Evolutionary conservation across 164 flowering plant species (phyloP), one percentile per base, ranked within the genome.

Genomic region (Berberis vulgaris): DNA sequence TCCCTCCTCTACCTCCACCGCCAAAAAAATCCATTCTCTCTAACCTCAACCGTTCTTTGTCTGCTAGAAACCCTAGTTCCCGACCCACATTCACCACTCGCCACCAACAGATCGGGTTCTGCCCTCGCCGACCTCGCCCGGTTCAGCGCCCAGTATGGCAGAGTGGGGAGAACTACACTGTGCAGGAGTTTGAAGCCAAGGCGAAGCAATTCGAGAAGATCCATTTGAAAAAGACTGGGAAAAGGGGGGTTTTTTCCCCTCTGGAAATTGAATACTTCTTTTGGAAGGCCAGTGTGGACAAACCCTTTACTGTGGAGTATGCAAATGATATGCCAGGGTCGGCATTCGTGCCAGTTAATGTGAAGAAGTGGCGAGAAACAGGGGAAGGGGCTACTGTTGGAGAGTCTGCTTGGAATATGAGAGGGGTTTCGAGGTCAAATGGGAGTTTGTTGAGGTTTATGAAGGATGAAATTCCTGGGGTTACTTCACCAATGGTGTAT

Each of bases 301-400:
- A 88, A 52, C 99, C 99, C 71, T 79, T 91, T 58, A 72, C 84
- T 5, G 97, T 95, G n/a, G 99, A 91, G 83, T 91, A 95, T 61
- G 99, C 97, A 0, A 95, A 95, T 71, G 99, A 95, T 75, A 86
- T 95, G 89, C 99, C 97, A 0, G 99, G 99, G 1, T 95, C 99
- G 6, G 97, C 92, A 4, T 95, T 95, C 67, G 75, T 56, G 58
- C 78, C 76, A 0, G 47, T 75, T 4, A 67, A 68, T 62, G 71
- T 69, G 46, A 63, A 43, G 66, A 74, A 57, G 65, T 38, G 67
- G 71, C 46, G 81, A 72, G 74, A 75, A 65, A 71, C 68, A 58
- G 80, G 63, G 47, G 66, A 78, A 70, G 80, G 72, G 2, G 73
- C 72, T 0, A 67, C 73, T 53, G 82, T 95, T 45, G 97, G 86